These are phyloP conservation scores for Remersonia thermophila DNA, from an alignment of 2,329 filamentous ascomycete species.

Conservation along the genomic window DNA sequence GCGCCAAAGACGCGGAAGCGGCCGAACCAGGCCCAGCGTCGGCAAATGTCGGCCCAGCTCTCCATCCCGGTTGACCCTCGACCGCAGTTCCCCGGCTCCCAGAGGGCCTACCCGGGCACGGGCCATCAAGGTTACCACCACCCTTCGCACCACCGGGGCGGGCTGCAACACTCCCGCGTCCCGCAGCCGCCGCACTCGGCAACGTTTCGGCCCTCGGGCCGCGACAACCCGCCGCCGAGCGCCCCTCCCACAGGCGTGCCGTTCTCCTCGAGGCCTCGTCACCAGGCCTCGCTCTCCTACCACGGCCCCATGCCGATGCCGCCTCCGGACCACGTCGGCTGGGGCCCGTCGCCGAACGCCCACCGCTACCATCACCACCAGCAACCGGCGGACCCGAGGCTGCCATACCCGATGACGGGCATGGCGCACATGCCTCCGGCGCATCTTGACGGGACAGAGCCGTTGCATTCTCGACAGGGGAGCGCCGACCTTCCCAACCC, in stretches of 20 bases:
- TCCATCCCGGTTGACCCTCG: slow-evolving; percentile 43
- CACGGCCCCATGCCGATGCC: slow-evolving; percentile 17
- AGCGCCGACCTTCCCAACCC: slow-evolving; percentile 20
- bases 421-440: slow-evolving; percentile 5
- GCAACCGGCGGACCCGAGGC: slow-evolving; percentile 3
- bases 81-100: slow-evolving; percentile 6
- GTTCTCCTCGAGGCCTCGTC: slow-evolving; percentile 18
- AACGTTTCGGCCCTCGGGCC: slow-evolving; percentile 15
- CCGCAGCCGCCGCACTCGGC: slow-evolving; percentile 23
- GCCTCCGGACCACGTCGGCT: slow-evolving; percentile 17
- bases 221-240: slow-evolving; percentile 12
- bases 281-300: slow-evolving; percentile 23
- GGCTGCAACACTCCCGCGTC: slow-evolving; percentile 9
- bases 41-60: slow-evolving; percentile 49
- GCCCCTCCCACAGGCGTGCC: slow-evolving; percentile 8
- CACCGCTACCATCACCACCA: slow-evolving; percentile 4
- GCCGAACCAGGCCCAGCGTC: slow-evolving; percentile 50
- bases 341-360: slow-evolving; percentile 20
- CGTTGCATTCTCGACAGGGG: slow-evolving; percentile 6
- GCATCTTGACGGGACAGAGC: background rate
- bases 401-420: slow-evolving; percentile 9
- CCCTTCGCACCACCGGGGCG: background rate
- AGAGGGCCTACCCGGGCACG: no score
- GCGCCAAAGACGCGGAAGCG: slow-evolving; percentile 33
- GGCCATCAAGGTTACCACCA: slow-evolving; percentile 21